These are phyloP conservation scores for Aspergillus funiculosus DNA, from an alignment of 495 filamentous ascomycete genomes.

Conservation along the genomic window DNA sequence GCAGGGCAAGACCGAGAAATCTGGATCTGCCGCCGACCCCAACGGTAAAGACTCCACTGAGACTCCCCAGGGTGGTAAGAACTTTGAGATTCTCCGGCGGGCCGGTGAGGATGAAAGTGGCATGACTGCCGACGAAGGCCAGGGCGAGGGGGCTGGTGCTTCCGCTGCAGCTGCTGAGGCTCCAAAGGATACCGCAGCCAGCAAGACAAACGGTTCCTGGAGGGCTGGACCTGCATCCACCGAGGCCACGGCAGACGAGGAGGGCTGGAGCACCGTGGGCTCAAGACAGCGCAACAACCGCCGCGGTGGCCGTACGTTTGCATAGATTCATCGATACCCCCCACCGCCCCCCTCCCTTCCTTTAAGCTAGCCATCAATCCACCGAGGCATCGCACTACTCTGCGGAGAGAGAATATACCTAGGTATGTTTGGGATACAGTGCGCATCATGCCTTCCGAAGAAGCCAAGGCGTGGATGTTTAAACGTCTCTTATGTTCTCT, in stretches of 20 bases:
- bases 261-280: conserved; percentile 73
- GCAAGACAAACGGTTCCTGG: conserved; percentile 39
- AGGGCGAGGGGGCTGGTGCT: conserved; percentile 25
- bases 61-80: conserved; percentile 38
- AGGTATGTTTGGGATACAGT: conserved; percentile 6
- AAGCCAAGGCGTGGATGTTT: background rate
- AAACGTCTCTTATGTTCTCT: background rate
- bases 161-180: conserved; percentile 29
- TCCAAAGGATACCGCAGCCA: conserved; percentile 37
- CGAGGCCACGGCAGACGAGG: conserved; percentile 49
- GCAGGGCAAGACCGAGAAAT: conserved; percentile 48
- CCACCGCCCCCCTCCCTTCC: no score
- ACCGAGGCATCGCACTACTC: conserved; percentile 16
- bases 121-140: conserved; percentile 33
- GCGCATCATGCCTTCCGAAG: conserved; percentile 11
- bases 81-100: conserved; percentile 52
- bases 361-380: conserved; percentile 22
- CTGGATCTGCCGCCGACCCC: conserved; percentile 41
- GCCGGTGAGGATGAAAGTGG: conserved; percentile 42
- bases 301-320: conserved; percentile 47
- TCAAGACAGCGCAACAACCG: conserved; percentile 49
- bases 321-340: conserved; percentile 44
- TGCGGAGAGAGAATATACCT: conserved; percentile 1
- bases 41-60: conserved; percentile 44
- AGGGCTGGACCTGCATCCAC: conserved; percentile 26